A percentile compares a stretch with the other conserved stretches of the same genome.
Conservation (phyloP, 2,329 filamentous ascomycete genomes). For the Fragosphaeria purpurea region DNA sequence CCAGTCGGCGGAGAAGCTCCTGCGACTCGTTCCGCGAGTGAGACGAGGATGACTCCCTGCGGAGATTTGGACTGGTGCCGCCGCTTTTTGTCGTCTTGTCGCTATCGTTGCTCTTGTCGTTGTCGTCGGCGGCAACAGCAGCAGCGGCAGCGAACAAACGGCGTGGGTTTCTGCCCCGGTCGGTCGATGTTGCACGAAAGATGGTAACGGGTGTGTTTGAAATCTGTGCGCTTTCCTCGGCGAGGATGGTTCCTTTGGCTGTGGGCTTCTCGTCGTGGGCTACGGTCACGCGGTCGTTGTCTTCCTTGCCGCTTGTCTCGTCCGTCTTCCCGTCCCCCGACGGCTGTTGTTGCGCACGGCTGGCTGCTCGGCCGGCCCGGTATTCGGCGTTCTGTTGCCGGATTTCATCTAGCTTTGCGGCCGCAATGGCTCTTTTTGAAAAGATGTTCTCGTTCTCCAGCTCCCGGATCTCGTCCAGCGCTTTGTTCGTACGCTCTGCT, state of each 20-base stretch:
- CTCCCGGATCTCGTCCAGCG: constrained; percentile 37
- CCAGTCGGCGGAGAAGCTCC: constrained; percentile 39
- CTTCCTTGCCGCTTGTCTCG: not conserved
- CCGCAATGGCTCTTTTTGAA: constrained; percentile 37
- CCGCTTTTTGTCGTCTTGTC: not conserved
- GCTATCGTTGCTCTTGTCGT: constrained; percentile 5
- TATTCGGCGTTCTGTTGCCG: constrained; percentile 36
- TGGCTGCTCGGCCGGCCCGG: constrained; percentile 20
- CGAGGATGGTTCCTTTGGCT: not conserved
- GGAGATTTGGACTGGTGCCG: constrained; percentile 7
- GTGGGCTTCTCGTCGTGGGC: constrained; percentile 4
- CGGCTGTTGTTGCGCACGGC: constrained; percentile 16
- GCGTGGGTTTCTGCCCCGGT: constrained; percentile 3
- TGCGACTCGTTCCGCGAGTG: constrained; percentile 30
- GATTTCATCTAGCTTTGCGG: constrained; percentile 42
- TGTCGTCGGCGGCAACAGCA: not conserved
- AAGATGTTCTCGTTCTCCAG: constrained; percentile 30
- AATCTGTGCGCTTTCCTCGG: constrained; percentile 23
- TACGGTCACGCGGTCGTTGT: constrained; percentile 2
- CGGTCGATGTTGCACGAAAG: constrained; percentile 17
- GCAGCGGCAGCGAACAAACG: not conserved
- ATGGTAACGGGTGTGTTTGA: constrained; percentile 32
- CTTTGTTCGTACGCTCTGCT: constrained; percentile 27
- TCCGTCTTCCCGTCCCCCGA: not conserved
- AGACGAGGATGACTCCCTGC: constrained; percentile 10